Evolutionary conservation across 352 stramenopile genomes (phyloP).

Genomic region (Phytopythium kandeliae): DNA sequence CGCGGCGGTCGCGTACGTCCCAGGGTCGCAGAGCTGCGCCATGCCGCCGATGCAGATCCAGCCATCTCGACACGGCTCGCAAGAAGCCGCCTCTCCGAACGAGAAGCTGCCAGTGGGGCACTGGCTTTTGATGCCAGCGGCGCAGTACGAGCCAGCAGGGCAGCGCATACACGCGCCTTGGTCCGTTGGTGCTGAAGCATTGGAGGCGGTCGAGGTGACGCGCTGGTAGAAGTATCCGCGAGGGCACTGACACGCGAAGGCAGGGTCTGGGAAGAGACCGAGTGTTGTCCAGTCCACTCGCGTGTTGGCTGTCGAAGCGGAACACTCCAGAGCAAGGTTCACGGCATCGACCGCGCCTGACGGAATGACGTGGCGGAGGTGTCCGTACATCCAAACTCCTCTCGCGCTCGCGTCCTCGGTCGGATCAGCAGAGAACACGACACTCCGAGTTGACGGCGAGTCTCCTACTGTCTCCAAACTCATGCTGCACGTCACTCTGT

Average conservation of each 20-base stretch:
- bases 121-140: conserved; percentile 39
- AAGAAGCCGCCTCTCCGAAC: conserved; percentile 46
- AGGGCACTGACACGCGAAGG: conserved; percentile 45
- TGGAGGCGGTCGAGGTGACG: conserved; percentile 4
- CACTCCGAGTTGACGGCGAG: background rate
- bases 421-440: background rate
- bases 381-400: conserved; percentile 33
- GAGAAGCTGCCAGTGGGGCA: conserved; percentile 49
- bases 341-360: conserved; percentile 31
- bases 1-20: conserved; percentile 37
- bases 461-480: conserved; percentile 19
- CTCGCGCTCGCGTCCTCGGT: background rate
- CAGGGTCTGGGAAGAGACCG: conserved; percentile 46
- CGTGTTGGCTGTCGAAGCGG: conserved; percentile 19
- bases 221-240: conserved; percentile 48
- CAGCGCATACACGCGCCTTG: conserved; percentile 36
- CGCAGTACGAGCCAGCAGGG: conserved; percentile 51
- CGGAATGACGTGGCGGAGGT: conserved; percentile 20
- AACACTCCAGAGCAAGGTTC: conserved; percentile 33
- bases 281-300: conserved; percentile 46
- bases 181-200: background rate
- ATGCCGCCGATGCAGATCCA: conserved; percentile 60
- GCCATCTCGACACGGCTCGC: conserved; percentile 46
- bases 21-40: conserved; percentile 41
- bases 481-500: conserved; percentile 16